Percentiles rank a stretch among this genome's conserved stretches.
Conservation (phyloP, 2,329 filamentous ascomycete genomes). For the Aspergillus arachidicola region DNA sequence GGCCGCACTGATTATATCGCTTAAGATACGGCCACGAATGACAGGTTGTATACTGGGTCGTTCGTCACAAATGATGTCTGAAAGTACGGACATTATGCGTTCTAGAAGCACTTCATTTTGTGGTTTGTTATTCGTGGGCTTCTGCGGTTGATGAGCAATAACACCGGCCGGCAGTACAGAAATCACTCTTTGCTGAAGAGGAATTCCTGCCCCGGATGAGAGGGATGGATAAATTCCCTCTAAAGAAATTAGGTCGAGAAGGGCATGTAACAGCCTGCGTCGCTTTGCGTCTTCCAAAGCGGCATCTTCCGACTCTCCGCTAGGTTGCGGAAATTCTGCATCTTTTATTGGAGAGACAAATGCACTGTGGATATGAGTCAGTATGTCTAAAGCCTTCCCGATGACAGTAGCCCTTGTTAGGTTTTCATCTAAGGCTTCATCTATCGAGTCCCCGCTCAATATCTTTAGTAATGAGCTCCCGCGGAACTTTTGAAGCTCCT, state of each 20-base stretch:
- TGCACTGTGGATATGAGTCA: constrained; percentile 37
- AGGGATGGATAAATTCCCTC: constrained; percentile 50
- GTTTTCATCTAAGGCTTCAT: constrained; percentile 18
- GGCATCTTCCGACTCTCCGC: constrained; percentile 27
- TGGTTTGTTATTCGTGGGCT: constrained; percentile 20
- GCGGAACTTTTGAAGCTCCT: constrained; percentile 40
- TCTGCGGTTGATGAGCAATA: constrained; percentile 38
- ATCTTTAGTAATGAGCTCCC: constrained; percentile 40
- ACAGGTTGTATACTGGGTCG: constrained; percentile 42
- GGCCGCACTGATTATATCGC: constrained; percentile 43
- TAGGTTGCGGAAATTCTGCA: constrained; percentile 4
- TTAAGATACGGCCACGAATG: constrained; percentile 42
- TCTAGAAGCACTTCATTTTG: constrained; percentile 35
- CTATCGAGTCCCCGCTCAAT: constrained; percentile 23
- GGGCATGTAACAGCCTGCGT: constrained; percentile 41
- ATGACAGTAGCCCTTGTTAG: constrained; percentile 33
- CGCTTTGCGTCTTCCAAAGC: constrained; percentile 45
- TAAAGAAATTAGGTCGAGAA: constrained; percentile 47
- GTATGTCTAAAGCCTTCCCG: constrained; percentile 35
- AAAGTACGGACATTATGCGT: constrained; percentile 31
- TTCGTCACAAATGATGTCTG: constrained; percentile 35
- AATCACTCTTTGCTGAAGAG: constrained; percentile 46
- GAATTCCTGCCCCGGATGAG: constrained; percentile 46
- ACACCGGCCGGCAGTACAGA: constrained; percentile 47
- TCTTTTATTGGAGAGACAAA: constrained; percentile 31